Conservation (phyloP, 208 protist genomes). For the Leishmania gerbilli region DNA sequence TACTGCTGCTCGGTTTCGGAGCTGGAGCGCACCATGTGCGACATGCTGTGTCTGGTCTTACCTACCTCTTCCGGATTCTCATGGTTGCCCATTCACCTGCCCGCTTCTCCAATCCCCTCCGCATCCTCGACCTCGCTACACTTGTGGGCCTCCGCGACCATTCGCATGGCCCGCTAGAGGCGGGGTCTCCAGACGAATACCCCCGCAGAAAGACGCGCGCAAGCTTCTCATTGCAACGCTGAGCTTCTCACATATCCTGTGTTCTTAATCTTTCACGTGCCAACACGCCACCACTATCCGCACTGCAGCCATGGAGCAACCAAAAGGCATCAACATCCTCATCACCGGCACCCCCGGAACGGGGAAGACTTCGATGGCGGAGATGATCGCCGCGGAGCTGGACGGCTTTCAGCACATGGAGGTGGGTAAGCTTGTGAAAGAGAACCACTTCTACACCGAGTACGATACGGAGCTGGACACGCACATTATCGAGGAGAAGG, state of each 20-base stretch:
- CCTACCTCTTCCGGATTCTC: not conserved
- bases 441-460: constrained; percentile 90
- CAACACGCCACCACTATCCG: not conserved
- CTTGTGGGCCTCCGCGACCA: not conserved
- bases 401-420: constrained; percentile 84
- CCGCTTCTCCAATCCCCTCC: not conserved
- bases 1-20: not conserved
- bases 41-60: not conserved
- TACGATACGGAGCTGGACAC: constrained; percentile 95
- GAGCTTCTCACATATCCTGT: not conserved
- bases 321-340: constrained; percentile 89
- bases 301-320: constrained; percentile 49
- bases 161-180: not conserved
- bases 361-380: constrained; percentile 95
- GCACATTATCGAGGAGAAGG: constrained; percentile 95
- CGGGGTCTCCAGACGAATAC: not conserved
- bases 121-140: not conserved
- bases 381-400: constrained; percentile 75
- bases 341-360: constrained; percentile 97
- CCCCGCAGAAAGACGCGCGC: not conserved
- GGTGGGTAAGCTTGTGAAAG: constrained; percentile 92
- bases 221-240: not conserved
- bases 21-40: not conserved
- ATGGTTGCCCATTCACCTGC: not conserved
- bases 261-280: not conserved